Conservation (phyloP, 2,329 filamentous ascomycete species). For the Exophiala viscosa region DNA sequence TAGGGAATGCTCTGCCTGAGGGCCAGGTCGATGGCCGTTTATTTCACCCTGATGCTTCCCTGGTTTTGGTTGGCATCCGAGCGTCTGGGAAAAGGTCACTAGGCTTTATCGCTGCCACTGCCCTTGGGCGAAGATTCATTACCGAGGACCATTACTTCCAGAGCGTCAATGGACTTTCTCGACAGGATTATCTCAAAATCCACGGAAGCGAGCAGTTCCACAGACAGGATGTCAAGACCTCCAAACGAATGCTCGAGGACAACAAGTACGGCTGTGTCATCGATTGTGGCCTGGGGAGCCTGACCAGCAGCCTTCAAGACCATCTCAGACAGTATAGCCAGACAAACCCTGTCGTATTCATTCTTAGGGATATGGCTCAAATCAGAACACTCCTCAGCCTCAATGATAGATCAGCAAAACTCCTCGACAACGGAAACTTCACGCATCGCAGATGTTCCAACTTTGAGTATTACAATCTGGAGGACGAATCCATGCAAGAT, state of each 20-base stretch:
- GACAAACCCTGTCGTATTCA: slow-evolving; percentile 41
- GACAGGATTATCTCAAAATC: slow-evolving; percentile 40
- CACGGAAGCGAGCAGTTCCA: slow-evolving; percentile 43
- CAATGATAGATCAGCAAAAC: slow-evolving; percentile 41
- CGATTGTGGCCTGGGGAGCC: slow-evolving; percentile 42
- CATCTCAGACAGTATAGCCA: slow-evolving; percentile 37
- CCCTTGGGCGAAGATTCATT: slow-evolving; percentile 41
- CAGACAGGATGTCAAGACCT: slow-evolving; percentile 40
- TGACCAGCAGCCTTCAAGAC: slow-evolving; percentile 42
- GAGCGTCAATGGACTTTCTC: slow-evolving; percentile 39
- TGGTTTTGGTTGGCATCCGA: slow-evolving; percentile 42
- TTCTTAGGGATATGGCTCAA: slow-evolving; percentile 40
- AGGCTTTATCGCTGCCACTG: slow-evolving; percentile 42
- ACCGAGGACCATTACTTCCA: slow-evolving; percentile 46
- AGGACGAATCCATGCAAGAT: slow-evolving; percentile 41
- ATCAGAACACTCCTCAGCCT: slow-evolving; percentile 42
- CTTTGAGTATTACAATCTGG: slow-evolving; percentile 47
- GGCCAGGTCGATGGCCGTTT: slow-evolving; percentile 1
- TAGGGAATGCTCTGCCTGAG: slow-evolving; percentile 1
- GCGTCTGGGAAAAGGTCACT: slow-evolving; percentile 44
- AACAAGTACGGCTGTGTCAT: slow-evolving; percentile 41
- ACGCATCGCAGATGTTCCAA: slow-evolving; percentile 47
- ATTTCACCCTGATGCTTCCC: slow-evolving; percentile 39
- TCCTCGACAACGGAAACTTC: slow-evolving; percentile 44
- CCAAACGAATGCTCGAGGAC: slow-evolving; percentile 44